Evolutionary conservation across 371 early-diverging fungal species (phyloP).

Genomic region (Synchytrium microbalum): DNA sequence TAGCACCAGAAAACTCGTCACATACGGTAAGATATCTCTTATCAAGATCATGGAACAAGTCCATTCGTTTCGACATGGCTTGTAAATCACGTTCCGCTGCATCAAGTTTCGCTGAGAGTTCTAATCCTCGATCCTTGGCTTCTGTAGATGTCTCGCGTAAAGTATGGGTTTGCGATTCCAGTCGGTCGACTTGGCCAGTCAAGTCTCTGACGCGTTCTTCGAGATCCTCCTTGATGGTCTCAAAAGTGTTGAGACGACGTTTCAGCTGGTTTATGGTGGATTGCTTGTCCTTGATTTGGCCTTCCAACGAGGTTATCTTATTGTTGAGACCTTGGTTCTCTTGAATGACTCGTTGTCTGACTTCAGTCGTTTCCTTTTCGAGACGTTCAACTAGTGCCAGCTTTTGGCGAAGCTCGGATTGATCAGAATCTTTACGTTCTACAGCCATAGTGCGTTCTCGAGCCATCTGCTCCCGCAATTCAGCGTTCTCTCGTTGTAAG

Average conservation of each 20-base stretch:
- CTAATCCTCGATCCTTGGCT: not conserved
- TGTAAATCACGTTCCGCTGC: not conserved
- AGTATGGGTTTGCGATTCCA: not conserved
- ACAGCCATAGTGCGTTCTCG: not conserved
- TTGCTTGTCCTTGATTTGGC: slow-evolving; percentile 1
- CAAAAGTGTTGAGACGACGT: not conserved
- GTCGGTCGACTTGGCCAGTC: not conserved
- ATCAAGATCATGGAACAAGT: not conserved
- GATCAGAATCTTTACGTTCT: not conserved
- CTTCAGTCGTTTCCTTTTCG: not conserved
- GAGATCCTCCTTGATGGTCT: not conserved
- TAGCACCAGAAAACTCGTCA: not conserved
- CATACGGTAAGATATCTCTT: not conserved
- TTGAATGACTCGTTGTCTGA: not conserved
- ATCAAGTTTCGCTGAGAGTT: not conserved
- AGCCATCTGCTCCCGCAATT: not conserved
- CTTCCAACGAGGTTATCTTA: not conserved
- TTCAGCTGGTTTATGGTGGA: not conserved
- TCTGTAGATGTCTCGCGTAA: not conserved
- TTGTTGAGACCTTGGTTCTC: not conserved
- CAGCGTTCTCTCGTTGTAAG: not conserved
- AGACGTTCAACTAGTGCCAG: not conserved
- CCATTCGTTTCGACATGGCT: not conserved
- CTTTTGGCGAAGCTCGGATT: not conserved
- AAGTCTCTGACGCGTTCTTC: not conserved